These are phyloP conservation scores for Blastobotrys buckinghamii DNA, from an alignment of 1,139 yeast genomes.

Conservation along the genomic window DNA sequence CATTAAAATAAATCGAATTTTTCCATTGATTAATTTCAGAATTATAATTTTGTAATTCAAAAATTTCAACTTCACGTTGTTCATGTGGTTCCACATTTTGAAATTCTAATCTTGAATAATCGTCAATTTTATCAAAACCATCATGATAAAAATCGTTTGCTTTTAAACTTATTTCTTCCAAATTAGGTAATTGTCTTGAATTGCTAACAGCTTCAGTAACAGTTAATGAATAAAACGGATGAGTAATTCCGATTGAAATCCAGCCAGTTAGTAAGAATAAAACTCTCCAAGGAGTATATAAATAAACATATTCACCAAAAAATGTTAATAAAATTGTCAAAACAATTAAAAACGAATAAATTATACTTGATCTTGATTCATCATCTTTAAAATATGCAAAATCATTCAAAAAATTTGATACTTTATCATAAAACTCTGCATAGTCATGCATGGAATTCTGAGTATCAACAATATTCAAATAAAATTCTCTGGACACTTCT, in stretches of 20 bases:
- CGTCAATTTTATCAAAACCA: constrained; percentile 30
- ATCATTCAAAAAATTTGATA: constrained; percentile 45
- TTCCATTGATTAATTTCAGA: constrained; percentile 53
- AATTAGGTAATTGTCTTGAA: not conserved
- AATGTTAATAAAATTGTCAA: constrained; percentile 27
- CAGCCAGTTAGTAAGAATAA: constrained; percentile 43
- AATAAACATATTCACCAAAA: constrained; percentile 34
- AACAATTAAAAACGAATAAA: constrained; percentile 34
- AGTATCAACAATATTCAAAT: constrained; percentile 72
- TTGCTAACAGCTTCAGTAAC: not conserved
- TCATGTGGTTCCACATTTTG: constrained; percentile 30
- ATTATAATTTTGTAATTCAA: constrained; percentile 61
- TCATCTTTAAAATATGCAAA: constrained; percentile 66
- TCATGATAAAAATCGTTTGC: no score
- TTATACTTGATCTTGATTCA: constrained; percentile 48
- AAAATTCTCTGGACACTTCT: constrained; percentile 71
- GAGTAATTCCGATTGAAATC: constrained; percentile 44
- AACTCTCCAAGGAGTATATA: constrained; percentile 34
- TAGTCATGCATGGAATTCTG: constrained; percentile 78
- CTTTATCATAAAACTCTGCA: constrained; percentile 55
- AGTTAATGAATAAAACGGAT: constrained; percentile 43
- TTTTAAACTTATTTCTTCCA: no score
- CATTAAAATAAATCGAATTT: constrained; percentile 22
- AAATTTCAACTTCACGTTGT: constrained; percentile 52
- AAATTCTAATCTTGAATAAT: constrained; percentile 24